A percentile compares a stretch with the other conserved stretches of the same genome.
These are phyloP conservation scores for Chlamydomonas incerta DNA, from an alignment of 139 green algal genomes.

Conservation along the genomic window DNA sequence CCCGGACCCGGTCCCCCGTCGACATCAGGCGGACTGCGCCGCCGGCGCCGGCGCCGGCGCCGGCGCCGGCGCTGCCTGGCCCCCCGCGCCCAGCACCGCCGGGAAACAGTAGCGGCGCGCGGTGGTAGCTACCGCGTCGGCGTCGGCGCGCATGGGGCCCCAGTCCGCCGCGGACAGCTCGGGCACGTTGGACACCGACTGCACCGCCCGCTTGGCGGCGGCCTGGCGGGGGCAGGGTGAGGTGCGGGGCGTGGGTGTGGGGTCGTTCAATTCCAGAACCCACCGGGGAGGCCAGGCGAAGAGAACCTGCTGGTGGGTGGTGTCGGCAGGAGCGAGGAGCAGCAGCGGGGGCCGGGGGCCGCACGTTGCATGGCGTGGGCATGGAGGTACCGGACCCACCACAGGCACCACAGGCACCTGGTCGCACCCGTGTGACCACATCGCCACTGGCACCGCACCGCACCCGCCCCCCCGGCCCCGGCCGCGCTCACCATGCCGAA, in stretches of 20 bases:
- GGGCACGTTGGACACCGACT: constrained; percentile 25
- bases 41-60: too few relatives aligned
- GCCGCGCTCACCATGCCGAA: constrained; percentile 38
- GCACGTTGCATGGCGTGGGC: too few relatives aligned
- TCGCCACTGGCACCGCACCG: too few relatives aligned
- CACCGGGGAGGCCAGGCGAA: neutral
- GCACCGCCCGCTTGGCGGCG: constrained; percentile 20
- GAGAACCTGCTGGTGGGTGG: too few relatives aligned
- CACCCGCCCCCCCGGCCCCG: neutral
- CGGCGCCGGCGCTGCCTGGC: too few relatives aligned
- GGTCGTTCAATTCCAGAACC: neutral
- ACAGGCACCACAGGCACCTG: neutral
- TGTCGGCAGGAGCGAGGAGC: too few relatives aligned
- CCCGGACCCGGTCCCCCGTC: too few relatives aligned
- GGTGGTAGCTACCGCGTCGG: neutral
- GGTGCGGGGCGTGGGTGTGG: neutral
- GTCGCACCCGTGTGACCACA: too few relatives aligned
- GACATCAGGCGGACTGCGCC: too few relatives aligned
- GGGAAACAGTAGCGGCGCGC: constrained; percentile 15
- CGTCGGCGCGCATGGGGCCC: neutral
- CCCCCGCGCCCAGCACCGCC: neutral
- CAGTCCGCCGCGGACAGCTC: neutral
- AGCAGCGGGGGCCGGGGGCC: too few relatives aligned
- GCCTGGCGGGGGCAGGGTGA: neutral
- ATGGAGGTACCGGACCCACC: too few relatives aligned